phyloP scores from a whole-genome alignment of 768 basidiomycete genomes.

The Kondoa malvinella region DNA sequence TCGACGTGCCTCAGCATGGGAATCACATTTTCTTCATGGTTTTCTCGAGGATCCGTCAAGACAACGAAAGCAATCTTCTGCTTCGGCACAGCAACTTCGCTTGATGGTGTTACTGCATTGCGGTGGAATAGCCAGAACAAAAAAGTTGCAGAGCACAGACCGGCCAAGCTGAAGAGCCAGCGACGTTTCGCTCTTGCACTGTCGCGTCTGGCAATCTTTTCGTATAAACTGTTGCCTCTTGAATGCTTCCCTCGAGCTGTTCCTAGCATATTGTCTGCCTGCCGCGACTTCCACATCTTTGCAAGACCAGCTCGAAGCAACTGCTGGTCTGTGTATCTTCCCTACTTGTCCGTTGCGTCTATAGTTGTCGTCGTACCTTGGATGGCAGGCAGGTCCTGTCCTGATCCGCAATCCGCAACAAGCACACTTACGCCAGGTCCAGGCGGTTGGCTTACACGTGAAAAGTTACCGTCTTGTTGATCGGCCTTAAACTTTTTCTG shows the following conservation, averaged over 20 bases:
- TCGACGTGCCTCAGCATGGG: slow-evolving; percentile 4
- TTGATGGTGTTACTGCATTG: not conserved
- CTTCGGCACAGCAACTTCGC: not conserved
- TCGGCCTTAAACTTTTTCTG: too few relatives aligned
- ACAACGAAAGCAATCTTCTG: not conserved
- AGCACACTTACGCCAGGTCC: too few relatives aligned
- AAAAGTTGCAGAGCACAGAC: not conserved
- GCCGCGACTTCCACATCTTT: not conserved
- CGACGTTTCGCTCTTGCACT: not conserved
- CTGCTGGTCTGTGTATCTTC: too few relatives aligned
- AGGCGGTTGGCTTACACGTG: too few relatives aligned
- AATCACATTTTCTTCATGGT: slow-evolving; percentile 4
- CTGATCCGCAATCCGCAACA: too few relatives aligned
- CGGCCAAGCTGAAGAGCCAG: not conserved
- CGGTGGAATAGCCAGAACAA: not conserved
- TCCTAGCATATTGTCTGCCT: not conserved
- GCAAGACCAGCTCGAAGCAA: too few relatives aligned
- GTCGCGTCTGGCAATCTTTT: not conserved
- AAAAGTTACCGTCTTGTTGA: too few relatives aligned
- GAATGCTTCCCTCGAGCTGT: too few relatives aligned
- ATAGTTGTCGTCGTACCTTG: too few relatives aligned
- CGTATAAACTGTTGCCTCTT: not conserved
- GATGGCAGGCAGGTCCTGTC: too few relatives aligned
- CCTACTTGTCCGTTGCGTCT: too few relatives aligned
- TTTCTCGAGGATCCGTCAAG: slow-evolving; percentile 3